phyloP scores from a whole-genome alignment of 768 basidiomycete genomes.

The Suillus variegatus region DNA sequence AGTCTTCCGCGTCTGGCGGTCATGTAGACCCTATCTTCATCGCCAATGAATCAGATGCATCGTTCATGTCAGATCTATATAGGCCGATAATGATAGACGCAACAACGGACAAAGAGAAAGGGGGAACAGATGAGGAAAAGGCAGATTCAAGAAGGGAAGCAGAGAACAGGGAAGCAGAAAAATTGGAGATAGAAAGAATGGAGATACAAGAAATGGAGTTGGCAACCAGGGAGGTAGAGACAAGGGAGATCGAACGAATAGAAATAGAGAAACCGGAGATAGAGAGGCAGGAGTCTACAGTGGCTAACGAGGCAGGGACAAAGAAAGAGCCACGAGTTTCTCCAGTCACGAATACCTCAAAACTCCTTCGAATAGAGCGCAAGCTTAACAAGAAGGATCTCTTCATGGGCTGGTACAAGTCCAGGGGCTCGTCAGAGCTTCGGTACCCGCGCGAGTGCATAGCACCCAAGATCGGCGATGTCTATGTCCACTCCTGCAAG shows the following conservation, averaged over 20 bases:
- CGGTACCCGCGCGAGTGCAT: conserved; percentile 4
- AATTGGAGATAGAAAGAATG: not conserved
- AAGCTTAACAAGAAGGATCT: conserved; percentile 4
- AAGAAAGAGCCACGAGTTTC: not conserved
- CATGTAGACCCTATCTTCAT: not conserved
- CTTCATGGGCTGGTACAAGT: conserved; percentile 8
- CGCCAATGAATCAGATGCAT: not conserved
- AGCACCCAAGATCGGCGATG: conserved; percentile 2
- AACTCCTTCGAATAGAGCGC: conserved; percentile 6
- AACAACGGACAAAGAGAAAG: not conserved
- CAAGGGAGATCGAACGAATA: not conserved
- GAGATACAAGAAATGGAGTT: too few species aligned
- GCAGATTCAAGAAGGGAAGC: not conserved
- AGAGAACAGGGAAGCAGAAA: not conserved
- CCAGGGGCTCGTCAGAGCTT: not conserved
- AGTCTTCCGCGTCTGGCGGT: not conserved
- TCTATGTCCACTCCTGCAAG: conserved; percentile 5
- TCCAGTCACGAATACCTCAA: not conserved
- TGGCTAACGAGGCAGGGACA: not conserved
- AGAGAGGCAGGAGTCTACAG: not conserved
- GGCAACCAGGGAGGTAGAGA: not conserved
- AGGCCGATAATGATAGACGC: not conserved
- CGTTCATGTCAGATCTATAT: not conserved
- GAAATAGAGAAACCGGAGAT: not conserved
- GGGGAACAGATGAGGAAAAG: too few species aligned